Evolutionary conservation across 2,329 filamentous ascomycete species (phyloP).

Genomic region (Xylaria hypoxylon): DNA sequence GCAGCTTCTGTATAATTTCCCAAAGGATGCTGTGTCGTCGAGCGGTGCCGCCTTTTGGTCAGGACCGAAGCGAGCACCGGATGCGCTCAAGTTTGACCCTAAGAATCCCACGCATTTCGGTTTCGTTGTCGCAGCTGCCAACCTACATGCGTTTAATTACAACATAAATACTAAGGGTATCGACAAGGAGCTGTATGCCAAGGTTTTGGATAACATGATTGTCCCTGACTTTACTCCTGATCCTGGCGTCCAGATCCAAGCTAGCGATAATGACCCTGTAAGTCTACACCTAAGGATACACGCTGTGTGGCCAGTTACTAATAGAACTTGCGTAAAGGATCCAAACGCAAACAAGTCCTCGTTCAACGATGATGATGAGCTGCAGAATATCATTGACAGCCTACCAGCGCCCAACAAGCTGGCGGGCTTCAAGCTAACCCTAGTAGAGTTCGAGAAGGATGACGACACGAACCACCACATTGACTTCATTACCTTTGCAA

Average conservation of each 20-base stretch:
- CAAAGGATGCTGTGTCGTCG: slow-evolving; percentile 90
- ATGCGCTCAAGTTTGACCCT: slow-evolving; percentile 87
- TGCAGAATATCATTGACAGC: slow-evolving; percentile 76
- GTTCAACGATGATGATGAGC: slow-evolving; percentile 79
- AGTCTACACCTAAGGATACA: slow-evolving; percentile 48
- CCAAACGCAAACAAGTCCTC: slow-evolving; percentile 83
- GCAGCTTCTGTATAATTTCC: slow-evolving; percentile 96
- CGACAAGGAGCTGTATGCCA: slow-evolving; percentile 77
- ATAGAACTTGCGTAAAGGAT: slow-evolving; percentile 62
- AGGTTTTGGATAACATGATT: slow-evolving; percentile 90
- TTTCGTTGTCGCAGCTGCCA: slow-evolving; percentile 89
- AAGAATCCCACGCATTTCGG: slow-evolving; percentile 87
- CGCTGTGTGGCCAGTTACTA: slow-evolving; percentile 11
- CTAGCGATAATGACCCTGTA: slow-evolving; percentile 90
- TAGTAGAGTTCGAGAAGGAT: slow-evolving; percentile 98
- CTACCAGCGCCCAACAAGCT: slow-evolving; percentile 84
- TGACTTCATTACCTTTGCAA: slow-evolving; percentile 97
- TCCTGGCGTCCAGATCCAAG: slow-evolving; percentile 94
- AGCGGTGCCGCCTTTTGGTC: slow-evolving; percentile 96
- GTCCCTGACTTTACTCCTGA: slow-evolving; percentile 95
- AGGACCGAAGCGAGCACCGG: slow-evolving; percentile 94
- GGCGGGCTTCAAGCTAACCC: slow-evolving; percentile 87
- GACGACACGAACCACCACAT: slow-evolving; percentile 98
- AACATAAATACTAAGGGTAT: slow-evolving; percentile 87
- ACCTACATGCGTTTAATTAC: slow-evolving; percentile 97